Evolutionary conservation across 1,139 yeast genomes (phyloP).

Genomic region (Sugiyamaella novakii): DNA sequence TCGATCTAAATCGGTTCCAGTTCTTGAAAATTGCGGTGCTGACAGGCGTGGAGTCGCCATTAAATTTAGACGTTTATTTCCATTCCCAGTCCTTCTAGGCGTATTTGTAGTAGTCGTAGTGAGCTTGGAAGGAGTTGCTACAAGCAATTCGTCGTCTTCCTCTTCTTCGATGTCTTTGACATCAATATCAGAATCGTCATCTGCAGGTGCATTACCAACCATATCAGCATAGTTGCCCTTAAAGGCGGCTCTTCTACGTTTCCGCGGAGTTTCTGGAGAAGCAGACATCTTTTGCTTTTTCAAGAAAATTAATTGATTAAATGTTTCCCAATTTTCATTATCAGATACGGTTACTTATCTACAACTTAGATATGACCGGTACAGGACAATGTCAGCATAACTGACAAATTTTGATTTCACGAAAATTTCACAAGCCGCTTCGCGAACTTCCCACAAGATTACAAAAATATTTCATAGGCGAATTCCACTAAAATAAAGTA

Average conservation of each 20-base stretch:
- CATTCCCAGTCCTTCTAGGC: neutral
- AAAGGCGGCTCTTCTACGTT: conserved; percentile 26
- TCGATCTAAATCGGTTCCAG: conserved; percentile 46
- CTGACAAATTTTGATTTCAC: neutral
- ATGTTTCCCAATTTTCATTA: too few species aligned
- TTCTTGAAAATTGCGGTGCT: conserved; percentile 18
- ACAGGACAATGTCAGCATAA: conserved; percentile 2
- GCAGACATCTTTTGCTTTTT: conserved; percentile 4
- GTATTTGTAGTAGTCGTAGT: conserved; percentile 12
- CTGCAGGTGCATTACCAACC: conserved; percentile 4
- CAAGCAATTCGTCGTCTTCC: conserved; percentile 17
- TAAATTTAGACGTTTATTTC: neutral
- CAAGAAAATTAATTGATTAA: too few species aligned
- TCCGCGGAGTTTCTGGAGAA: conserved; percentile 23
- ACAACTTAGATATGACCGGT: neutral
- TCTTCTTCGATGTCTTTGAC: conserved; percentile 20
- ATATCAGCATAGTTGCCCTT: conserved; percentile 26
- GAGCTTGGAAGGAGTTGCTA: conserved; percentile 22
- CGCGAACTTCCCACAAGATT: neutral
- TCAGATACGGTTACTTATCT: too few species aligned
- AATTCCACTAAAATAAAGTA: too few species aligned
- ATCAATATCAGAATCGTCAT: conserved; percentile 20
- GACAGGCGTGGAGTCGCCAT: conserved; percentile 16
- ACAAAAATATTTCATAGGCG: neutral
- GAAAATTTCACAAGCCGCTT: conserved; percentile 5